Evolutionary conservation across 345 rosid species (phyloP).

Genomic region (Clarkia xantiana): DNA sequence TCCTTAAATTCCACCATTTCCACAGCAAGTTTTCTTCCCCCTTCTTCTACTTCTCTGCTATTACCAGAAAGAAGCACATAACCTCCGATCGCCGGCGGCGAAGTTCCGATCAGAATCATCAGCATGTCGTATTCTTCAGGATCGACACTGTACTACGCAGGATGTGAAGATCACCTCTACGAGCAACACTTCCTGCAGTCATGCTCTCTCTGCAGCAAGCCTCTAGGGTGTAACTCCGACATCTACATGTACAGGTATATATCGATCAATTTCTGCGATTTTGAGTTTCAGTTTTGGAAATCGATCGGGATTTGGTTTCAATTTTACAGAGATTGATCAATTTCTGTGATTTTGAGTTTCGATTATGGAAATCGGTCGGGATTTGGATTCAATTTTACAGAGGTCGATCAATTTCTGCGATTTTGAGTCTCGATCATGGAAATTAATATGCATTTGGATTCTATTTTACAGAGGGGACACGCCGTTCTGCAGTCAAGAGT

Average conservation of each 20-base stretch:
- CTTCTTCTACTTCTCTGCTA: not conserved
- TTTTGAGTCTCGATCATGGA: too few species aligned
- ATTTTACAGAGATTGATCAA: too few species aligned
- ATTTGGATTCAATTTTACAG: too few species aligned
- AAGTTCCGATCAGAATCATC: not conserved
- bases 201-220: slow-evolving; percentile 57
- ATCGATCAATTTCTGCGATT: not conserved
- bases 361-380: too few species aligned
- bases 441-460: too few species aligned
- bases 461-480: slow-evolving; percentile 53
- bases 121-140: slow-evolving; percentile 1
- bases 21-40: not conserved
- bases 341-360: too few species aligned
- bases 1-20: not conserved
- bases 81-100: not conserved
- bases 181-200: slow-evolving; percentile 64
- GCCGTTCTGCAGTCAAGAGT: slow-evolving; percentile 66
- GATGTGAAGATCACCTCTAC: slow-evolving; percentile 8
- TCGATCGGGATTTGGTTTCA: not conserved
- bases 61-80: not conserved
- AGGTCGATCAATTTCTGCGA: too few species aligned
- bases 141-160: slow-evolving; percentile 21
- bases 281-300: not conserved
- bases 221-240: slow-evolving; percentile 46
- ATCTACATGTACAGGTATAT: slow-evolving; percentile 98